Evolutionary conservation across 2,329 filamentous ascomycete species (phyloP).

Genomic region (Cordyceps militaris): DNA sequence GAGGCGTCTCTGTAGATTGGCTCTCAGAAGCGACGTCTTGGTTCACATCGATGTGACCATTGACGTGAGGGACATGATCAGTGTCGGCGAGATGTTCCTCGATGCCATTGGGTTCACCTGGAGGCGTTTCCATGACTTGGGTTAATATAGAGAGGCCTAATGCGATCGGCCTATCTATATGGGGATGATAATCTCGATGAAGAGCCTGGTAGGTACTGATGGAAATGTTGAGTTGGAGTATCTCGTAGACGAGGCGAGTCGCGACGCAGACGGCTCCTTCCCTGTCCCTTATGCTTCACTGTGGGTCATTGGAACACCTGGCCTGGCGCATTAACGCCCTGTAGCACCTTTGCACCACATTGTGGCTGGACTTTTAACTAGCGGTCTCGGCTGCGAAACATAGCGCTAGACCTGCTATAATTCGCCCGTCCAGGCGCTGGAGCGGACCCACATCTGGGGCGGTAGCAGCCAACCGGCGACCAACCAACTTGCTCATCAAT

Average conservation of each 20-base stretch:
- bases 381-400: background rate
- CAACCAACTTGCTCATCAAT: background rate
- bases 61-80: background rate
- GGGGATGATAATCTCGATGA: too few relatives aligned
- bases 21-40: background rate
- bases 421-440: too few relatives aligned
- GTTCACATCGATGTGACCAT: background rate
- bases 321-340: too few relatives aligned
- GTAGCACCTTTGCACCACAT: too few relatives aligned
- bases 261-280: background rate
- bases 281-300: too few relatives aligned
- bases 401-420: background rate
- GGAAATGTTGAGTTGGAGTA: background rate
- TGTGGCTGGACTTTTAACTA: too few relatives aligned
- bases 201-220: background rate
- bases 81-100: background rate
- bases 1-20: background rate
- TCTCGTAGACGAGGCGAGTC: background rate
- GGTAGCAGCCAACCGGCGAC: background rate
- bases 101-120: slow-evolving; percentile 6
- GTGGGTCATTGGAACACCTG: too few relatives aligned
- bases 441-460: background rate
- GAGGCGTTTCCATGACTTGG: background rate
- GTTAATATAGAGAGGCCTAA: background rate
- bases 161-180: background rate